These are phyloP conservation scores for Ogataea salicorniae DNA, from an alignment of 805 yeast species.

Conservation along the genomic window DNA sequence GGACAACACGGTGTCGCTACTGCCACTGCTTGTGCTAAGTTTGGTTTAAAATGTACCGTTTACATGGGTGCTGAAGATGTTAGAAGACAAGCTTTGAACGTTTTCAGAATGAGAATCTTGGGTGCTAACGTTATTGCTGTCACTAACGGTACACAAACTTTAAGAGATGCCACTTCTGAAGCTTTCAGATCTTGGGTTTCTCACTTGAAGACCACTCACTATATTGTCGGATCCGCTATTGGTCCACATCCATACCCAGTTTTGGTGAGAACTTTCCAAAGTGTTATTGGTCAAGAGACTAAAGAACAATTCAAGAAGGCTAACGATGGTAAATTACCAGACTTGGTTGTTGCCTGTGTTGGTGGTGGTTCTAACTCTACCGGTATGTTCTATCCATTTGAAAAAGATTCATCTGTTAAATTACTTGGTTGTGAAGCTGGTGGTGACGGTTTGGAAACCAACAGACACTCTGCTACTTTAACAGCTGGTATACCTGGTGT, in stretches of 20 bases:
- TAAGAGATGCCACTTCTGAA: slow-evolving; percentile 97
- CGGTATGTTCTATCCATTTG: slow-evolving; percentile 94
- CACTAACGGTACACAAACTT: slow-evolving; percentile 88
- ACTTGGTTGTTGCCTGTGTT: slow-evolving; percentile 95
- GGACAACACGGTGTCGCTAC: slow-evolving; percentile 94
- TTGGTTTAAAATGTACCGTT: slow-evolving; percentile 89
- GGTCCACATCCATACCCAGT: slow-evolving; percentile 99
- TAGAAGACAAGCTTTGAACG: slow-evolving; percentile 96
- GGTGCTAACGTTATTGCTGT: slow-evolving; percentile 97
- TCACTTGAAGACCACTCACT: slow-evolving; percentile 79
- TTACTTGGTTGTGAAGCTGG: slow-evolving; percentile 97
- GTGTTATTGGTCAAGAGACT: slow-evolving; percentile 93
- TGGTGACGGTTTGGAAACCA: slow-evolving; percentile 91
- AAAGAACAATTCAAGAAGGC: slow-evolving; percentile 80
- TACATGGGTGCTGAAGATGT: slow-evolving; percentile 99
- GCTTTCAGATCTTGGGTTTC: slow-evolving; percentile 97
- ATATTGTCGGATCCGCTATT: slow-evolving; percentile 95
- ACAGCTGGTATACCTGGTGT: slow-evolving; percentile 97
- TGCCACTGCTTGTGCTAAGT: slow-evolving; percentile 88
- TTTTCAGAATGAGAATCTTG: slow-evolving; percentile 91
- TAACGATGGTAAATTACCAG: slow-evolving; percentile 81
- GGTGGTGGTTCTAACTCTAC: slow-evolving; percentile 99
- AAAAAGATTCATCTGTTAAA: slow-evolving; percentile 69
- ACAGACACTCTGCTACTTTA: slow-evolving; percentile 89
- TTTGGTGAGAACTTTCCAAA: slow-evolving; percentile 95